Percentiles rank a stretch among this genome's conserved stretches.
phyloP scores from a whole-genome alignment of 345 rosid species.

The Dipteronia dyeriana region DNA sequence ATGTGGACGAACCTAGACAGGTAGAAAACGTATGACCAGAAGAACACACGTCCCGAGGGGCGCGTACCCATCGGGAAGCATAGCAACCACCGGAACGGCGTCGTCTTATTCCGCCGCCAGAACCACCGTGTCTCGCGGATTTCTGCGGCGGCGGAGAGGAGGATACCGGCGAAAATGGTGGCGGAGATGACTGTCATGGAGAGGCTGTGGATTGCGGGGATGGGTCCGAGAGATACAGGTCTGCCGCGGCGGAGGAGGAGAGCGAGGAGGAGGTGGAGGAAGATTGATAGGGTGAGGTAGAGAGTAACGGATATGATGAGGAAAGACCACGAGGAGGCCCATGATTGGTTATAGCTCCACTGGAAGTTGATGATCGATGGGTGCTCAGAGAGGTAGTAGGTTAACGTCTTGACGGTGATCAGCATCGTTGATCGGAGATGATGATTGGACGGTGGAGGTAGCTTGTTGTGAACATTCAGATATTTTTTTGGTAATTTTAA shows the following conservation, averaged over 20 bases:
- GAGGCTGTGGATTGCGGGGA: slow-evolving; percentile 76
- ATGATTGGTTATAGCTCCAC: slow-evolving; percentile 83
- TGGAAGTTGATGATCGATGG: slow-evolving; percentile 76
- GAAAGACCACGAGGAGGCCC: slow-evolving; percentile 93
- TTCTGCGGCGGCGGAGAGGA: slow-evolving; percentile 82
- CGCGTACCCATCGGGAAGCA: slow-evolving; percentile 92
- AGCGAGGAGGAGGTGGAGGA: slow-evolving; percentile 51
- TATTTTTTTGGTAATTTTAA: not conserved
- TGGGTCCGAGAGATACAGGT: slow-evolving; percentile 61
- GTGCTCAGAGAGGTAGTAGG: slow-evolving; percentile 76
- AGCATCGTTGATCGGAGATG: slow-evolving; percentile 20
- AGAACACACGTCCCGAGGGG: slow-evolving; percentile 93
- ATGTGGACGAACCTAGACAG: slow-evolving; percentile 81
- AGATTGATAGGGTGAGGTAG: slow-evolving; percentile 53
- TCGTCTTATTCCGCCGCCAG: slow-evolving; percentile 68
- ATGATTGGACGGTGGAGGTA: slow-evolving; percentile 21
- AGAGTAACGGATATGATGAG: slow-evolving; percentile 58
- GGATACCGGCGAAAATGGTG: slow-evolving; percentile 73
- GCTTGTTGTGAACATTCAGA: not conserved
- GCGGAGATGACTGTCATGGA: slow-evolving; percentile 62
- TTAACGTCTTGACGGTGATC: slow-evolving; percentile 31
- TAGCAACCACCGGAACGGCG: slow-evolving; percentile 89
- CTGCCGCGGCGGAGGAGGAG: slow-evolving; percentile 45
- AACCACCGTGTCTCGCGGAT: slow-evolving; percentile 87
- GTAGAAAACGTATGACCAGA: slow-evolving; percentile 91